Conservation (phyloP, 768 basidiomycete species). For the Pisolithus albus region DNA sequence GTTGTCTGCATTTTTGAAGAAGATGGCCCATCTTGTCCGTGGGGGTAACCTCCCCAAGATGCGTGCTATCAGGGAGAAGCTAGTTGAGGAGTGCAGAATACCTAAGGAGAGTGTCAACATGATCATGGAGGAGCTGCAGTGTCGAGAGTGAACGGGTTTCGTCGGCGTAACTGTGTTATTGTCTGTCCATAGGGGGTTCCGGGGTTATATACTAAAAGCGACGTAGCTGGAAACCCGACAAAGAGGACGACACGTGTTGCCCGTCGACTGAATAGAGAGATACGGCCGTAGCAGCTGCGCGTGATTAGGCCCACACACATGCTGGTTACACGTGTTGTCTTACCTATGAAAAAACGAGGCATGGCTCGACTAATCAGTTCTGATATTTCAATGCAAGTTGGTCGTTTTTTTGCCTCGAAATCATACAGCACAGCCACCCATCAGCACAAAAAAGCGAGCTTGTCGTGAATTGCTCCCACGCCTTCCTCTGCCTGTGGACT, state of each 20-base stretch:
- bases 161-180: background rate
- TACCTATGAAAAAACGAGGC: background rate
- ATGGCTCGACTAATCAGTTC: too few species aligned
- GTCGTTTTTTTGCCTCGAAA: too few species aligned
- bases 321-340: background rate
- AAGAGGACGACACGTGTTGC: too few species aligned
- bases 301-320: background rate
- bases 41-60: conserved; percentile 1
- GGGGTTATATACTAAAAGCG: too few species aligned
- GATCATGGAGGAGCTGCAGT: background rate
- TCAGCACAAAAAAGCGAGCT: conserved; percentile 26
- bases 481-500: conserved; percentile 20
- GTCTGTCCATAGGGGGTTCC: too few species aligned
- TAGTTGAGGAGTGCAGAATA: background rate
- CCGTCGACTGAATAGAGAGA: too few species aligned
- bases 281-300: too few species aligned
- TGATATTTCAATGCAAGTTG: too few species aligned
- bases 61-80: background rate
- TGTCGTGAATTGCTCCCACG: conserved; percentile 17
- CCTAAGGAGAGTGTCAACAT: background rate
- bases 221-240: too few species aligned
- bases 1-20: conserved; percentile 2
- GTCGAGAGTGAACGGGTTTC: background rate
- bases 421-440: conserved; percentile 21
- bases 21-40: background rate